Evolutionary conservation across 495 filamentous ascomycete species (phyloP).

Genomic region (Aspergillus asperescens): DNA sequence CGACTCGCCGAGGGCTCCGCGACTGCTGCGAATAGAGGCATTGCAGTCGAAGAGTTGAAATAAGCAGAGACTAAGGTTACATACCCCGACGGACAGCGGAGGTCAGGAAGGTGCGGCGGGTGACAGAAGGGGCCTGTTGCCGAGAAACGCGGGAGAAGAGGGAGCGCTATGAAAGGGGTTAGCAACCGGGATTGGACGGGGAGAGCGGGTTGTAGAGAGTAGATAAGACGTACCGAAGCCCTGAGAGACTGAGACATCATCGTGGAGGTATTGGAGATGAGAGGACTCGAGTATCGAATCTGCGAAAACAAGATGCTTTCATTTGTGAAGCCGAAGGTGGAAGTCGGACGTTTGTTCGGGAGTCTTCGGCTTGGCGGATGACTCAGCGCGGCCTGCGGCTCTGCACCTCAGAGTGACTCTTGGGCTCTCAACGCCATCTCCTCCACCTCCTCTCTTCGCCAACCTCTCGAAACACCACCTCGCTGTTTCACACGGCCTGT

Average conservation of each 20-base stretch:
- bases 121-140: conserved; percentile 55
- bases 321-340: conserved; percentile 34
- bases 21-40: neutral
- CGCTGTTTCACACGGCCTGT: conserved; percentile 27
- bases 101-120: conserved; percentile 76
- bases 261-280: conserved; percentile 38
- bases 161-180: conserved; percentile 60
- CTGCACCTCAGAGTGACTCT: conserved; percentile 3
- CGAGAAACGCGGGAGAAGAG: conserved; percentile 71
- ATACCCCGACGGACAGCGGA: conserved; percentile 40
- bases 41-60: neutral
- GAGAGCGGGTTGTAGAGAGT: neutral
- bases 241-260: conserved; percentile 66
- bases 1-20: neutral
- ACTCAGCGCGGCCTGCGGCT: conserved; percentile 23
- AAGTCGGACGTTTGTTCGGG: conserved; percentile 28
- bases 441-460: conserved; percentile 13
- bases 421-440: conserved; percentile 2
- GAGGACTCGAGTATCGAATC: conserved; percentile 28
- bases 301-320: conserved; percentile 28
- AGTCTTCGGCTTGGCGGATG: conserved; percentile 27
- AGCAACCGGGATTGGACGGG: conserved; percentile 10
- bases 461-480: conserved; percentile 17
- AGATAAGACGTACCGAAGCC: conserved; percentile 52
- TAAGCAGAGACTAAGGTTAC: conserved; percentile 13